Base-by-base conservation (phyloP, 2,329 filamentous ascomycete species). In the Paramyrothecium sp. region DNA sequence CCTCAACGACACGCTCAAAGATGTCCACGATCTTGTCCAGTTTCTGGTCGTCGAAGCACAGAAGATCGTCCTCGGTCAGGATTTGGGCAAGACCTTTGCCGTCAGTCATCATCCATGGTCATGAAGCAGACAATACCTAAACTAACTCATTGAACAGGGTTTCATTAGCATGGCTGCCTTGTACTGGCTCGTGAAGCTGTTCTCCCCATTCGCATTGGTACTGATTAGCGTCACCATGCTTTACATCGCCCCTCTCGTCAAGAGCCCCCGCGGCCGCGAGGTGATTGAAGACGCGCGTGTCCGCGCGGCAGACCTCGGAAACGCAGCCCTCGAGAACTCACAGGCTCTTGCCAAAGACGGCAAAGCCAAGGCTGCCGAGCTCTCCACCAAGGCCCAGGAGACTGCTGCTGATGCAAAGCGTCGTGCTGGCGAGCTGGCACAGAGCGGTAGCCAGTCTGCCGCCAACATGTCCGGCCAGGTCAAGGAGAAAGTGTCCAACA, bases 1-100 rank as follows among this genome's bases (percentile, higher is more conserved):
- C 8, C 59, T 65, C 34, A 65, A 65, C 0, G 63, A 58, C 21
- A 65, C 63, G 0, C 49, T 65, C 1, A 54, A 56, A 22, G 63
- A 65, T 7, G 51, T 65, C 3, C 63, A 65, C 2, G 63, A 65
- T 47, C 54, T 65, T 1, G 52, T 58, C 16, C 63, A 65, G 4
- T 65, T 62, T 20, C 17, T 56, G 0, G 59, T 59, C 0, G 55
- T 65, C 1, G 49, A 62, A 16, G 51, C 21, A 2, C 63, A 65
- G 41, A 62, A 30, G n/a, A 30, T 62, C 11, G 5, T 65, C 3
- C 61, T 57, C 3, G 62, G 53, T 0, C 38, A 65, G 30, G 55
- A 65, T 3, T 11, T 65, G 0, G 52, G 65, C 10, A 56, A 56
- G 49, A 65, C 63, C 0, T 60, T 65, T 3, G 53, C 48, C 3